Base-by-base conservation (phyloP, 345 rosid species). In the Lepidium sativum region DNA sequence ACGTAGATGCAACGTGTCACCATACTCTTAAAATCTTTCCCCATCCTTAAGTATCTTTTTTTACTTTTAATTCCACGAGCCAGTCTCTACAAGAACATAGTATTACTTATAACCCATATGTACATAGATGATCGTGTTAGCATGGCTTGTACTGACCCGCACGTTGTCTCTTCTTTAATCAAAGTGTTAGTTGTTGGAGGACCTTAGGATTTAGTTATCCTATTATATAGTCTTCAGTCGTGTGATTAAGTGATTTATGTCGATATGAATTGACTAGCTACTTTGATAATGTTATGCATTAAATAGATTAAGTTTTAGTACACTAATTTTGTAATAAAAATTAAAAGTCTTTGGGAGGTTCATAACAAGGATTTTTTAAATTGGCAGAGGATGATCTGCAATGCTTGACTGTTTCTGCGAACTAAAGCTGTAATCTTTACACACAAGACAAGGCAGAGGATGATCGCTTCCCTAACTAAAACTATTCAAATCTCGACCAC, bases 341-440 rank as follows among this genome's bases (percentile, higher is more conserved):
- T 8, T n/a, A 9, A 9, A 25, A 31, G 14, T 17, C 77, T 88
- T 6, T 79, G 91, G 96, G 65, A 64, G 48, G 80, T 56, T 35
- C 95, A 88, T 63, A 73, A 58, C 39, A 73, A 76, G 25, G 85
- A 83, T 54, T 86, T 78, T 72, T 1, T 75, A 34, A 11, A 78
- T 69, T 75, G 96, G 97, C 52, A 82, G 77, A 68, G 96, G 29
- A 25, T 25, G 97, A 21, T 88, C 81, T 77, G 91, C 96, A 38
- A 68, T 88, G 70, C 86, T 89, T 23, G 38, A 45, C 31, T 55
- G 48, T 32, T 67, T 67, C 55, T 44, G 54, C 12, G 55, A 44
- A 12, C 27, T 48, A 50, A 67, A 31, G 43, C 52, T 59, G 21
- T 40, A 49, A 50, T 40, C 39, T 50, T 32, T 13, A 67, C 15